Base-by-base conservation (phyloP, 2,329 filamentous ascomycete species). In the Pleomassaria siparia region DNA sequence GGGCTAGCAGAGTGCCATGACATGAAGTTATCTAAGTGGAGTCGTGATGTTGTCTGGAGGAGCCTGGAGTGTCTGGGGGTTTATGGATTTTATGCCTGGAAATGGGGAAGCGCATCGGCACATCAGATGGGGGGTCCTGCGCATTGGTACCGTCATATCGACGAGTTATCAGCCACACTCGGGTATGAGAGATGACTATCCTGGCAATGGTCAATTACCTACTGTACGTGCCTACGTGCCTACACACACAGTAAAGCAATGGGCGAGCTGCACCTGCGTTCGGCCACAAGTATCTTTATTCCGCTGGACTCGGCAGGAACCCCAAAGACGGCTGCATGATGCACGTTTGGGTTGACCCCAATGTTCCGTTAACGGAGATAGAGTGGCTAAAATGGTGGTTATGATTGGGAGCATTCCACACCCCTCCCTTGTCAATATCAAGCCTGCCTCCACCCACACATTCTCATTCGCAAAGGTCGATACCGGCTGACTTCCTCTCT, bases 1-100 rank as follows among this genome's bases (percentile, higher is more conserved):
- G 56, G 55, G 48, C 56, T 61, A 61, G 54, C 43, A 51, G 26
- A 47, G 41, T 59, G 55, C 46, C 51, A 56, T 56, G 51, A 49
- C 55, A 54, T 52, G 51, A 53, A 51, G 49, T 50, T 52, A 49
- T 53, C 52, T 28, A 53, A 47, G 52, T 51, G 47, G 46, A 55
- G 50, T 48, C 33, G 45, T 32, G 40, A 47, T 36, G 48, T 15
- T 39, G 45, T 43, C 37, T 33, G 22, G 54, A 52, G n/a, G n/a
- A 37, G 35, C 29, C 25, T 26, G 32, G 37, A 28, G 22, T 29
- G 35, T 36, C 50, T 43, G 42, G 49, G 51, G 42, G 45, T 46
- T 32, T 40, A 50, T 50, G 51, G 51, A 55, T 21, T 47, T 51
- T 44, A 50, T 56, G 50, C 51, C 51, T 47, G 43, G 43, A 52